These are phyloP conservation scores for Pseudogymnoascus sp. DNA, from an alignment of 2,329 filamentous ascomycete genomes.

Conservation along the genomic window DNA sequence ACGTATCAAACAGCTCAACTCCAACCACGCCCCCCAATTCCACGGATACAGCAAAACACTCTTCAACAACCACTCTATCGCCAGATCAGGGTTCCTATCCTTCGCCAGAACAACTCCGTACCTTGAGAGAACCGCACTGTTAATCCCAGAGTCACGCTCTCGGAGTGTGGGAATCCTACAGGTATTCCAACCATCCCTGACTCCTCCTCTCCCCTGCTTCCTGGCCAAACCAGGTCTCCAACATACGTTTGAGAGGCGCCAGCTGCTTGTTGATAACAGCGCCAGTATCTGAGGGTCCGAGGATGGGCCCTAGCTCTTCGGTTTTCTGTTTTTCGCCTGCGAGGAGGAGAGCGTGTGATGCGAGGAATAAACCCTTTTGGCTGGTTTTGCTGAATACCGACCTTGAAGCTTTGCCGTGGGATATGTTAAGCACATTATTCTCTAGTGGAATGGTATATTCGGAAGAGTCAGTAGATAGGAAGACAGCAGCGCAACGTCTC, in stretches of 20 bases:
- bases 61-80: background rate
- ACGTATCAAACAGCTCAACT: background rate
- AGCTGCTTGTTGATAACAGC: background rate
- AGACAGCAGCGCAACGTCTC: background rate
- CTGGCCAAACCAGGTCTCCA: background rate
- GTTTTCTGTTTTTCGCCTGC: background rate
- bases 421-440: background rate
- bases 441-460: background rate
- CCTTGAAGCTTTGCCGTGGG: background rate
- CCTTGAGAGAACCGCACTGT: background rate
- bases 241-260: background rate
- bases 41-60: background rate
- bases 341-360: background rate
- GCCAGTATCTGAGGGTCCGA: background rate
- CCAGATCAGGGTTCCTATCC: background rate
- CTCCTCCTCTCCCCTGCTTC: background rate
- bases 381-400: background rate
- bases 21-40: background rate
- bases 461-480: background rate
- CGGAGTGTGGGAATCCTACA: background rate
- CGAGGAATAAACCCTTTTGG: background rate
- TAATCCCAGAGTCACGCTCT: background rate
- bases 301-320: background rate
- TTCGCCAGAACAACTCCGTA: background rate
- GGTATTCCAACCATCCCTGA: background rate